Evolutionary conservation across 768 basidiomycete species (phyloP), one percentile per base, ranked within the genome.

Genomic region (Leccinum truebloodii): DNA sequence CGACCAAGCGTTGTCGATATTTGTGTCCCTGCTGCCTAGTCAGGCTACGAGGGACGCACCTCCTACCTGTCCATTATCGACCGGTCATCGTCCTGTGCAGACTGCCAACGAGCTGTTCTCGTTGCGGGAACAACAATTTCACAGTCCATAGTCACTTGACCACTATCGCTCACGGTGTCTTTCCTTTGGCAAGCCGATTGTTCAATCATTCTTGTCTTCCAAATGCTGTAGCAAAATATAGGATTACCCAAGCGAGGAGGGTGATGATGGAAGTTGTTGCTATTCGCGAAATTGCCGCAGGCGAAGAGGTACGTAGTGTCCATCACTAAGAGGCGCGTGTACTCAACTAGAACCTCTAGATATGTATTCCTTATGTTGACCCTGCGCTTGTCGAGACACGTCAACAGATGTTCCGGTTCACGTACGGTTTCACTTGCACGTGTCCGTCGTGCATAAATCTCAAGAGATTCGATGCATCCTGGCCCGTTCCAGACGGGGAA

Each of bases 161-260:
- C 16, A 81, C 87, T 2, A 77, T 87, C 66, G 92, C 84, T 0
- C 87, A 92, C 74, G 92, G 89, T 0, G 78, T 91, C 39, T 92
- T 90, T 62, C 90, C 92, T 8, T 71, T 84, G 10, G 87, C 92
- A 2, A 93, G 92, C 67, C 80, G 90, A n/a, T 69, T 84, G 13
- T 91, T 93, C 76, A 94, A 94, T 68, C 92, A 94, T 67, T 90
- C 89, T 4, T 94, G 92, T 71, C 65, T 81, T 18, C 90, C 92
- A 1, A 92, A 90, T 64, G 88, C 88, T 16, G 83, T 81, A 26
- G 77, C 83, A 34, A 87, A 83, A 69, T 90, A 88, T 66, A 68
- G 73, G 50, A 73, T 90, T 16, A 67, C 63, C 24, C 69, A 64
- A 2, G 72, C 68, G 8, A 65, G 76, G 46, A 65, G 73, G 4